Base-by-base conservation (phyloP, 495 filamentous ascomycete species). In the Viridothelium virens region DNA sequence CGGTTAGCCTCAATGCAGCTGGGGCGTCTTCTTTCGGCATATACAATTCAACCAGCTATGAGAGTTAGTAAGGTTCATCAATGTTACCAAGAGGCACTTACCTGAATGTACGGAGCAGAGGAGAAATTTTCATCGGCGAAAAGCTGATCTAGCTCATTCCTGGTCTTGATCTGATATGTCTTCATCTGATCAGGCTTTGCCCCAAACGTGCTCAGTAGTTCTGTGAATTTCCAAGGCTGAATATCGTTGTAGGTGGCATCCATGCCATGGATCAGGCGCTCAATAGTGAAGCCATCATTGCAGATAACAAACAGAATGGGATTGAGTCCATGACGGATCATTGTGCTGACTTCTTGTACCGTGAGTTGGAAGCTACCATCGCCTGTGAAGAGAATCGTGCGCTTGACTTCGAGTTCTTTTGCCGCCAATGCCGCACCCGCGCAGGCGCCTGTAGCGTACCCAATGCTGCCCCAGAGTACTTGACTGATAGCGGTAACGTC, bases 361-460 rank as follows among this genome's bases (percentile, higher is more conserved):
- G 91, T 94, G 46, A 96, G 78, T 71, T 96, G 90, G 68, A 92
- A 84, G 68, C 86, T 89, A n/a, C 92, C 92, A 69, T 96, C 92
- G 50, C 92, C 92, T 16, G 91, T 90, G 68, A 94, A 92, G 63
- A 96, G 79, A 61, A 96, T 86, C 1, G 76, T 76, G 18, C 81
- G 76, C 70, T 11, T 65, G 36, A 66, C 18, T 53, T 69, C 63
- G 3, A 63, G 38, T 44, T 81, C 77, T 25, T 75, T 71, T 33
- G 78, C 74, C n/a, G 81, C 81, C 6, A 83, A 69, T 0, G 79
- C 76, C 5, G 79, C 79, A 37, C 83, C 80, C n/a, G 81, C 71
- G 38, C 67, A 69, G 2, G 75, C 63, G 39, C 71, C 70, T 0
- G 70, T 74, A 2, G 70, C 73, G 67, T 76, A 76, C 9, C 74